phyloP scores from a whole-genome alignment of 2,329 filamentous ascomycete species.

The Penicillium corylophilum region DNA sequence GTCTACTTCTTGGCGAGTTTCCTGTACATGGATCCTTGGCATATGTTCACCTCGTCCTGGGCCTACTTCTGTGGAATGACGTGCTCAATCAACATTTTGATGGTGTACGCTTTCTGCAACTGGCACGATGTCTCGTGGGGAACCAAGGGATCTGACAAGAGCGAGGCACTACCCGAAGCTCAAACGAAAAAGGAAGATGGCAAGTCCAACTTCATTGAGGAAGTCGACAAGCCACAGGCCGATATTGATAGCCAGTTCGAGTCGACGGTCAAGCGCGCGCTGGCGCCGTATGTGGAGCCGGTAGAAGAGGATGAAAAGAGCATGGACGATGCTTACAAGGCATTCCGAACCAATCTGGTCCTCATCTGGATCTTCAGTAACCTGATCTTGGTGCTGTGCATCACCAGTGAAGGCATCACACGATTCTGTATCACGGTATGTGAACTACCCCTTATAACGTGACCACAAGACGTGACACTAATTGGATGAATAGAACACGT shows the following conservation, averaged over 20 bases:
- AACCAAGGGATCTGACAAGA: conserved; percentile 96
- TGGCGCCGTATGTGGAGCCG: conserved; percentile 74
- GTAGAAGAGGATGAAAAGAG: conserved; percentile 78
- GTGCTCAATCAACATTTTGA: conserved; percentile 97
- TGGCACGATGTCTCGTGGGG: conserved; percentile 99
- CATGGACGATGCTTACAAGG: conserved; percentile 95
- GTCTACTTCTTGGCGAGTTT: conserved; percentile 96
- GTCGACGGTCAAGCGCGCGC: conserved; percentile 85
- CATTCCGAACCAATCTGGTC: conserved; percentile 92
- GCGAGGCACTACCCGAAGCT: conserved; percentile 83
- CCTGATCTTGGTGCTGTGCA: conserved; percentile 74
- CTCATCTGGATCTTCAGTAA: conserved; percentile 93
- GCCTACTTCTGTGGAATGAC: conserved; percentile 89
- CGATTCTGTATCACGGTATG: conserved; percentile 80
- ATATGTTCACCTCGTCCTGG: conserved; percentile 98
- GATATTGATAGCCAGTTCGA: conserved; percentile 98
- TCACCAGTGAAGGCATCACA: conserved; percentile 82
- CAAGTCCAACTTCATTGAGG: conserved; percentile 82
- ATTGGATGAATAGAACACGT: conserved; percentile 52
- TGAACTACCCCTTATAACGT: conserved; percentile 25
- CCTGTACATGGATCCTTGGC: conserved; percentile 95
- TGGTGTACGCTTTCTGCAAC: conserved; percentile 98
- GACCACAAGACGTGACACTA: not conserved
- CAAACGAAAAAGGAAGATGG: conserved; percentile 84
- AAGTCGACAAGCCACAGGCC: conserved; percentile 91